Conservation (phyloP, 306 rosid species). For the Fragaria iinumae region DNA sequence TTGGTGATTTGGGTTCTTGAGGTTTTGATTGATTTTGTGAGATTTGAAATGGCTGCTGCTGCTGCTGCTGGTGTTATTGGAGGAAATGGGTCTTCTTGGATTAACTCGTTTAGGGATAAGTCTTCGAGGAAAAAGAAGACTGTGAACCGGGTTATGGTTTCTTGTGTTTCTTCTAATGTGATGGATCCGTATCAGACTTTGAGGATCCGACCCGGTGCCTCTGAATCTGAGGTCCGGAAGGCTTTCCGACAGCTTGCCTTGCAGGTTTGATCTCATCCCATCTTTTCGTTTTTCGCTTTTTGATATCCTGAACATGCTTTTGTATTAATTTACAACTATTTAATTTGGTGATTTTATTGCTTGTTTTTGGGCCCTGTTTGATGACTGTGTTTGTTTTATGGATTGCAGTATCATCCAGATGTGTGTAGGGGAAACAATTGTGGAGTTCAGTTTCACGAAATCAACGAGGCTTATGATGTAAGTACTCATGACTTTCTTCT, state of each 20-base stretch:
- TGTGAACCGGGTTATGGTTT: conserved; percentile 33
- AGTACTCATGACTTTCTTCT: background rate
- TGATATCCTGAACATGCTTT: background rate
- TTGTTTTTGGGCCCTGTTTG: background rate
- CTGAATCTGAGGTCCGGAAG: conserved; percentile 84
- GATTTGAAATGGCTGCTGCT: conserved; percentile 43
- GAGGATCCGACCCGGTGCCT: conserved; percentile 59
- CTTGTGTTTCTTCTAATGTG: conserved; percentile 42
- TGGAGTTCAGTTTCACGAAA: conserved; percentile 71
- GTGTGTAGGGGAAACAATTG: conserved; percentile 80
- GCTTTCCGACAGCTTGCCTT: conserved; percentile 88
- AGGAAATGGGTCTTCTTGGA: conserved; percentile 50
- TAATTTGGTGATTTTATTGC: background rate
- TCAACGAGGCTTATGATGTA: conserved; percentile 94
- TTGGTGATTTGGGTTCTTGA: background rate
- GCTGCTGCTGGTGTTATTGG: conserved; percentile 54
- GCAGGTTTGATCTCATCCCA: conserved; percentile 40
- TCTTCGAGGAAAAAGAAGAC: conserved; percentile 25
- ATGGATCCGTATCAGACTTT: conserved; percentile 74
- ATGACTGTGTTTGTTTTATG: background rate
- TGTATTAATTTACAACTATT: background rate
- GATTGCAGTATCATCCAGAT: conserved; percentile 84
- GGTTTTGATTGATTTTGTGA: conserved; percentile 11
- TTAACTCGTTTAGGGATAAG: conserved; percentile 28
- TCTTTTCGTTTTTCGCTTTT: background rate